Conservation (phyloP, 2,329 filamentous ascomycete genomes). For the Diaporthe destruens region DNA sequence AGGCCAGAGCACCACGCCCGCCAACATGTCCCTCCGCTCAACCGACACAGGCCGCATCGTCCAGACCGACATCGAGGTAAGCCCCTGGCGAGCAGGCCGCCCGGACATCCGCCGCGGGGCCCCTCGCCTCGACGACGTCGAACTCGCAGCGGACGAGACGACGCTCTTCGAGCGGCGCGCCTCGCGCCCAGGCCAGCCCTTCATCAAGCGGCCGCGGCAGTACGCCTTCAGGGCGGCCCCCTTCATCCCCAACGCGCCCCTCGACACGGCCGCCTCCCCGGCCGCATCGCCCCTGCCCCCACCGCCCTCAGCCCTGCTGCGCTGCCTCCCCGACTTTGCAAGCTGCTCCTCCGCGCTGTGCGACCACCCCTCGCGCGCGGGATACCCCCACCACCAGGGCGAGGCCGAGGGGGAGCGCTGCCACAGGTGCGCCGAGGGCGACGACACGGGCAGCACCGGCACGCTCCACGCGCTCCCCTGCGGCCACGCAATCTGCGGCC, state of each 20-base stretch:
- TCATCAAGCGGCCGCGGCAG: background rate
- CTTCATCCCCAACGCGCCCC: background rate
- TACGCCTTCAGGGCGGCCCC: background rate
- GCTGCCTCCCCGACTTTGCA: background rate
- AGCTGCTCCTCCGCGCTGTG: too few relatives aligned
- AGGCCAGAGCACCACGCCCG: background rate
- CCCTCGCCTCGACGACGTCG: too few relatives aligned
- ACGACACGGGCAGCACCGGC: too few relatives aligned
- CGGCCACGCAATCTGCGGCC: background rate
- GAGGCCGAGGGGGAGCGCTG: too few relatives aligned
- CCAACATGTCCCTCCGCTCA: background rate
- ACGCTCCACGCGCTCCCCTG: background rate
- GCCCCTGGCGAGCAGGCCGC: background rate
- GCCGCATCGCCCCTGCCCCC: too few relatives aligned
- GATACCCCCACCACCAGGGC: background rate
- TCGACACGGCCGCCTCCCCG: too few relatives aligned
- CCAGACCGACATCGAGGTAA: background rate
- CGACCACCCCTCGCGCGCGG: too few relatives aligned
- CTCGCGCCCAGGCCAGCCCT: background rate
- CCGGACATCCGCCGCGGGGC: background rate
- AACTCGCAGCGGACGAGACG: background rate
- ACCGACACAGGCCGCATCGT: background rate
- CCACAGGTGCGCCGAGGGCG: too few relatives aligned
- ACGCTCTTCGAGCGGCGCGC: background rate
- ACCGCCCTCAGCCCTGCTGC: background rate